These are phyloP conservation scores for Lodderomyces jiufengensis DNA, from an alignment of 1,139 yeast genomes.

Conservation along the genomic window DNA sequence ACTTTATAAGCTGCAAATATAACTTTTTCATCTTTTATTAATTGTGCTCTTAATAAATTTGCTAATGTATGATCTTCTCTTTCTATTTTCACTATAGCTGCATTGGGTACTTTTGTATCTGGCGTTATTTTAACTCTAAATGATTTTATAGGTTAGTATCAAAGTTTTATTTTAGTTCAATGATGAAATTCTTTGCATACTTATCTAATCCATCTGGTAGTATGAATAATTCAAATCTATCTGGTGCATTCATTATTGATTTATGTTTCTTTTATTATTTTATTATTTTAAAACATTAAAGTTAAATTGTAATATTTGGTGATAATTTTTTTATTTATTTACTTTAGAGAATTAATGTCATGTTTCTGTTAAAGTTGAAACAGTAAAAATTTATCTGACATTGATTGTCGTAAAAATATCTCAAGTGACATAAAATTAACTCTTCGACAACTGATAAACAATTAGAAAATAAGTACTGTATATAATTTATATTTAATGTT, in stretches of 20 bases:
- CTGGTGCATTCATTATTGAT: conserved; percentile 88
- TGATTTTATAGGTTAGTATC: conserved; percentile 7
- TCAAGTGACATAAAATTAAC: no score
- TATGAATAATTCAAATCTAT: conserved; percentile 91
- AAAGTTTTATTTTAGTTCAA: not conserved
- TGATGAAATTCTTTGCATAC: conserved; percentile 31
- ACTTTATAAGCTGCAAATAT: conserved; percentile 95
- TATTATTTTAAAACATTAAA: no score
- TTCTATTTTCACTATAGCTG: conserved; percentile 87
- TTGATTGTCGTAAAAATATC: no score
- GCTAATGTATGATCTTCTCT: conserved; percentile 98
- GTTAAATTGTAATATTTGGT: no score
- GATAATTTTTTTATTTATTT: no score
- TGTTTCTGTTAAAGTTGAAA: no score
- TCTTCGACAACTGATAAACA: no score
- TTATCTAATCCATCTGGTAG: conserved; percentile 97
- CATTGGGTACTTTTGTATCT: conserved; percentile 93
- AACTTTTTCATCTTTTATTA: conserved; percentile 81
- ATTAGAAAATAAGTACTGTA: no score
- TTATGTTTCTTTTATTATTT: no score
- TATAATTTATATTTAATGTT: no score
- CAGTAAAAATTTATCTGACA: no score
- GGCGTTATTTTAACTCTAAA: conserved; percentile 76
- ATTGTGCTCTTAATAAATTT: conserved; percentile 80
- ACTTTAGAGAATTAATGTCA: no score